Evolutionary conservation across 23 red algal species (phyloP).

Genomic region (Cyanidioschyzon merolae): DNA sequence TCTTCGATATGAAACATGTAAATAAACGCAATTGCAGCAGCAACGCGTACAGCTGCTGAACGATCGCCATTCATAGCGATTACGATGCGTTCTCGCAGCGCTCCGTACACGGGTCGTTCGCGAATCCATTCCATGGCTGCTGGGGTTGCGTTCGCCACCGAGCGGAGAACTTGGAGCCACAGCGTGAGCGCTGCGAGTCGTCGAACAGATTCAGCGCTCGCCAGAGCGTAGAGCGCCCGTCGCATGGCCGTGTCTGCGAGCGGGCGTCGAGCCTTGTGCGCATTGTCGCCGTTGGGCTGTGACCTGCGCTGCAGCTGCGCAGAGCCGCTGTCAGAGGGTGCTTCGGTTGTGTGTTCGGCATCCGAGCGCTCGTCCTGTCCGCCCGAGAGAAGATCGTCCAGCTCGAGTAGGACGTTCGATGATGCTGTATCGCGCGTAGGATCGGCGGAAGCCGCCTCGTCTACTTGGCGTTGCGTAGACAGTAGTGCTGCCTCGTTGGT

Average conservation of each 20-base stretch:
- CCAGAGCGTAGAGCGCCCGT: constrained; percentile 13
- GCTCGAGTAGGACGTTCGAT: background rate
- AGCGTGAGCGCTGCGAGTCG: background rate
- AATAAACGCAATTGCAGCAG: background rate
- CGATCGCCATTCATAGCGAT: background rate
- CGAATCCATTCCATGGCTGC: background rate
- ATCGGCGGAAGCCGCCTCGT: background rate
- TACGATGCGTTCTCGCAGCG: background rate
- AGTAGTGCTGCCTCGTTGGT: constrained; percentile 1
- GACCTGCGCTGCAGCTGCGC: background rate
- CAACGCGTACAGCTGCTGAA: background rate
- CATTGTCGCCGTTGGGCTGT: background rate
- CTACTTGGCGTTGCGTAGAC: background rate
- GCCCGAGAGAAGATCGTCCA: background rate
- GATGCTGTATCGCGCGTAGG: background rate
- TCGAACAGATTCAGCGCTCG: background rate
- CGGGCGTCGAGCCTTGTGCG: background rate
- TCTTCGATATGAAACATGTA: constrained; percentile 7
- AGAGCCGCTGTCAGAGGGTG: background rate
- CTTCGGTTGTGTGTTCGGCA: background rate
- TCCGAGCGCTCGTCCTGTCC: background rate
- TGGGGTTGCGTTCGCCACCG: background rate
- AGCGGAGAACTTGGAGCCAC: background rate
- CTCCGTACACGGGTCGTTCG: background rate
- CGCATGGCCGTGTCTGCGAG: background rate